phyloP scores from a whole-genome alignment of 371 early-diverging fungal species.

The Actinomucor elegans region DNA sequence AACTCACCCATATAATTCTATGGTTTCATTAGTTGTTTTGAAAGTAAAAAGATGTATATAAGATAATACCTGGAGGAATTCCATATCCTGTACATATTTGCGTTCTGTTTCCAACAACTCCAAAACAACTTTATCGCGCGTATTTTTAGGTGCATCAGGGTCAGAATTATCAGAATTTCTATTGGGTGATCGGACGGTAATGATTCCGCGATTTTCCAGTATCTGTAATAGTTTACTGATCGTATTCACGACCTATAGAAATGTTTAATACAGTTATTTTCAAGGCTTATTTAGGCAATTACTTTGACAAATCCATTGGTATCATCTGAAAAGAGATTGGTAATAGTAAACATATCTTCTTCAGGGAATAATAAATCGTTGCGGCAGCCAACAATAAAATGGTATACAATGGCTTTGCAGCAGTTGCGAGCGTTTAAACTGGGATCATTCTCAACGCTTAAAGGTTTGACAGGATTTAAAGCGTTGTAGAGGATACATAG shows the following conservation, averaged over 20 bases:
- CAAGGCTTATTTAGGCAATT: no score
- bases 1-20: conserved; percentile 60
- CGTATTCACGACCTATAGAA: conserved; percentile 60
- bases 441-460: conserved; percentile 59
- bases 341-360: conserved; percentile 84
- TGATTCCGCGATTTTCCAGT: conserved; percentile 66
- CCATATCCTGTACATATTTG: conserved; percentile 88
- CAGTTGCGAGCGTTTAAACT: conserved; percentile 69
- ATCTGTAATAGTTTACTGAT: conserved; percentile 66
- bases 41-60: neutral
- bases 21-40: neutral
- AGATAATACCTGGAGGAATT: conserved; percentile 41
- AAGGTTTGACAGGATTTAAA: conserved; percentile 57
- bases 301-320: conserved; percentile 96
- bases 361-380: conserved; percentile 68
- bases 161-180: conserved; percentile 54
- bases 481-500: conserved; percentile 85
- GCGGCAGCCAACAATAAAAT: conserved; percentile 75
- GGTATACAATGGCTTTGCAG: conserved; percentile 83
- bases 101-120: conserved; percentile 95
- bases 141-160: conserved; percentile 68
- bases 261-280: no score
- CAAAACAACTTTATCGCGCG: conserved; percentile 82
- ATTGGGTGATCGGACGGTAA: conserved; percentile 49
- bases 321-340: conserved; percentile 90